Base-by-base conservation (phyloP, 345 rosid species). In the Lepidium sativum region DNA sequence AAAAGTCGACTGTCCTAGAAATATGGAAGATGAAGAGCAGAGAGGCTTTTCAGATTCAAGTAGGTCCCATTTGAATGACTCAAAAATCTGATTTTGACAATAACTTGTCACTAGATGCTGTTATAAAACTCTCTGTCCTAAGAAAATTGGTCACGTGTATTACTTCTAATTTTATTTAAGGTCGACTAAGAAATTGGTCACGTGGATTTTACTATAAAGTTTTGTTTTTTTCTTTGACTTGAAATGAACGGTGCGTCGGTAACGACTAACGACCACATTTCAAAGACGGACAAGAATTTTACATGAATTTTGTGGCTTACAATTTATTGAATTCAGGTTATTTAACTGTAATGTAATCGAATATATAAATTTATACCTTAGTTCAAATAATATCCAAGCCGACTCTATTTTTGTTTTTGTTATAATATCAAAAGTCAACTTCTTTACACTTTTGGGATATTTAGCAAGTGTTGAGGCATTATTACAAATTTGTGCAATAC, bases 221-320 rank as follows among this genome's bases (percentile, higher is more conserved):
- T 54, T 71, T 54, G 49, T 54, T 70, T 35, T 37, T 8, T 15
- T 27, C 63, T 17, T 54, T 13, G 31, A 27, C 1, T 54, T 53
- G 25, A 17, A 33, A 27, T 71, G 69, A 71, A 47, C 43, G 34
- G 58, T 27, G 16, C 65, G 69, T 71, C 75, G 75, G 69, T 71
- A 38, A 60, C 31, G 21, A 63, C 51, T 55, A 48, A 13, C 12
- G 52, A 48, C 75, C 65, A 71, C 64, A 56, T 47, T 63, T 63
- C 50, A 1, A 63, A 10, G 8, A 55, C 21, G 48, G 64, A 48
- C 65, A 31, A 1, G 65, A 47, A 27, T 20, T 63, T 49, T 43
- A 69, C 60, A n/a, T 47, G 39, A 16, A 37, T 37, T 45, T 12
- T 63, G 65, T 71, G 75, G 65, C 39, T 47, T 48, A 5, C 58